These are phyloP conservation scores for Diutina siamensis DNA, from an alignment of 1,139 yeast species.

Conservation along the genomic window DNA sequence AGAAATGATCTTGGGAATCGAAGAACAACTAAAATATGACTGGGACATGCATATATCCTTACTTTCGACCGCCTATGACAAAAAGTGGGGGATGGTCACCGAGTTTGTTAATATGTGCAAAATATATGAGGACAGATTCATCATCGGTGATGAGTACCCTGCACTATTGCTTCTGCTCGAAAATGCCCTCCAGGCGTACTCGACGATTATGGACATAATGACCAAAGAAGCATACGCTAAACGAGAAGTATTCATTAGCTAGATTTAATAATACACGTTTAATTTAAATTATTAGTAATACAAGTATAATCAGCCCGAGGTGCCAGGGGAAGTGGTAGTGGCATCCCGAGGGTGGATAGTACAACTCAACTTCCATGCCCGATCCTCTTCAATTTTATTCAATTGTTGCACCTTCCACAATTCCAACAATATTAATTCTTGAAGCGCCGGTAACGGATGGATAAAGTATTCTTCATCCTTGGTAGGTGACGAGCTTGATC, in stretches of 20 bases:
- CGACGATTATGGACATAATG: background rate
- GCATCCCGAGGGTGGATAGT: slow-evolving; percentile 23
- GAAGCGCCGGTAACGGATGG: slow-evolving; percentile 35
- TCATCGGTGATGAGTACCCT: background rate
- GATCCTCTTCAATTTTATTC: slow-evolving; percentile 47
- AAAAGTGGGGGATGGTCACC: background rate
- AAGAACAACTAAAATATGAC: background rate
- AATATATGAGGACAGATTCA: background rate
- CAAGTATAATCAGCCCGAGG: no score
- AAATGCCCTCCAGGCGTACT: background rate
- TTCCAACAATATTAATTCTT: slow-evolving; percentile 56
- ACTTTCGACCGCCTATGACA: background rate
- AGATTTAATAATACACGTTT: no score
- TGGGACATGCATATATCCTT: background rate
- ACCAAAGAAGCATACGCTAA: background rate
- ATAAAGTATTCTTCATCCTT: slow-evolving; percentile 22
- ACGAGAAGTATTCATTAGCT: no score
- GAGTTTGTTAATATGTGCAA: background rate
- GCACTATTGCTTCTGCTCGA: background rate
- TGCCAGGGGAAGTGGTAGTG: background rate
- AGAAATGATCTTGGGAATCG: background rate
- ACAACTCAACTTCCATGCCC: slow-evolving; percentile 66
- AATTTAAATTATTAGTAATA: no score
- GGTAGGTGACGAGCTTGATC: background rate
- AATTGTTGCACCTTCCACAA: slow-evolving; percentile 59